Percentiles rank a stretch among this genome's conserved stretches.
Evolutionary conservation across 768 basidiomycete species (phyloP).

Genomic region (Rhodotorula graminis): DNA sequence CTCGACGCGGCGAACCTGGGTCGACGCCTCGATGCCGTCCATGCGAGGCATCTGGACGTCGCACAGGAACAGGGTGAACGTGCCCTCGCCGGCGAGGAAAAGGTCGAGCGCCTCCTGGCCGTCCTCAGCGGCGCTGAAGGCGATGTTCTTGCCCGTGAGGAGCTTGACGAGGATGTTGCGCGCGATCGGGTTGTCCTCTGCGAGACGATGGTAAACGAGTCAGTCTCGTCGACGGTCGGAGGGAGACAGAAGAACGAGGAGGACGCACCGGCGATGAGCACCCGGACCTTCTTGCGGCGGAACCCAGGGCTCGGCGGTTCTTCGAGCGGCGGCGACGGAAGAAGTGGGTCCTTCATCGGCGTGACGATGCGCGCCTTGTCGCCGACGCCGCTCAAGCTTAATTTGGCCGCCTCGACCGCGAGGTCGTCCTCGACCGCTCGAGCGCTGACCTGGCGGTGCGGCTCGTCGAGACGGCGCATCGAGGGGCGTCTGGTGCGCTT

Average conservation of each 20-base stretch:
- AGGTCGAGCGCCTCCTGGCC: slow-evolving; percentile 26
- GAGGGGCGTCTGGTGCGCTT: no score
- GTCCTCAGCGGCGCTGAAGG: slow-evolving; percentile 22
- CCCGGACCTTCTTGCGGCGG: neutral
- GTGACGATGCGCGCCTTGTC: neutral
- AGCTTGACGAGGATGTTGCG: slow-evolving; percentile 31
- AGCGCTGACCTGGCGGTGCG: neutral
- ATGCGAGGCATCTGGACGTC: slow-evolving; percentile 32
- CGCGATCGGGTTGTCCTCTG: slow-evolving; percentile 33
- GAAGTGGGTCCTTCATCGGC: neutral
- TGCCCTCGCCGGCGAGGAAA: slow-evolving; percentile 5
- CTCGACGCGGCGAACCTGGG: slow-evolving; percentile 16
- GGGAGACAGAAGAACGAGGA: neutral
- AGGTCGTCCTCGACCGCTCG: slow-evolving; percentile 3
- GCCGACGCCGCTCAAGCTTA: neutral
- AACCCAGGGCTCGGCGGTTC: neutral
- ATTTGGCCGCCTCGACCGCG: slow-evolving; percentile 23
- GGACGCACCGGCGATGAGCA: slow-evolving; percentile 13
- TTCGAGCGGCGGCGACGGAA: neutral
- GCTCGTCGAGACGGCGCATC: neutral
- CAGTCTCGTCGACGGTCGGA: neutral
- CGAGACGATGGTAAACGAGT: no score
- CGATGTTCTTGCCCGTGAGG: slow-evolving; percentile 18
- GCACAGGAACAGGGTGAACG: neutral
- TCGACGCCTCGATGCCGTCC: slow-evolving; percentile 24